Base-by-base conservation (phyloP, 1,139 yeast species). In the Spathaspora sp. region DNA sequence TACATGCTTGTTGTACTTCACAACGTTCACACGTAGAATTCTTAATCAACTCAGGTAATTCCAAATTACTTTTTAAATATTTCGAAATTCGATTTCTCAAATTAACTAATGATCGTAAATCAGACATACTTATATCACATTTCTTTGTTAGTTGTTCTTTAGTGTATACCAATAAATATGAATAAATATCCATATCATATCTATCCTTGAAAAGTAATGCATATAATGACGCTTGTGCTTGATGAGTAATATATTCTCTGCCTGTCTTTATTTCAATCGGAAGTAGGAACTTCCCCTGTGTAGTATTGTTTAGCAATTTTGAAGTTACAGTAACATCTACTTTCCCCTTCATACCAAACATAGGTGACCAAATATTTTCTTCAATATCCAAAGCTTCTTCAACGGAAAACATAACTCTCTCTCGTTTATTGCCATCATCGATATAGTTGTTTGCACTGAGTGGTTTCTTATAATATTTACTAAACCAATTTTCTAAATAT, bases 221-320 rank as follows among this genome's bases (percentile, higher is more conserved):
- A 61, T 93, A 93, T n/a, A 95, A 70, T 0, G 91, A 76, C 0
- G 95, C 87, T 60, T 93, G 99, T 0, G 96, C 97, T 41, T 86
- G 82, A 62, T 93, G 97, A 3, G 86, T 67, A 10, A 85, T 62
- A 44, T 82, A 74, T 44, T 80, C 81, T 36, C 75, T 67, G 0
- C 98, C 97, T 0, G 98, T 89, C 61, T 93, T 93, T 49, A 93
- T 82, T 63, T 93, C 99, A 68, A 95, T 69, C 0, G 98, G 98
- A 1, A 84, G 76, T 20, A 89, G 73, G 49, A 60, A 74, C 17
- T 71, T 75, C 7, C 79, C 80, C 3, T 49, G 52, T 27, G 47
- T 38, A 8, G 45, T 41, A 5, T 54, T 52, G 5, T 69, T 67
- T 26, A 60, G 53, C 5, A 78, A 56, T 27, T 70, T 64, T 0